Conservation (phyloP, 352 stramenopile genomes). For the Globisporangium camurandrum region DNA sequence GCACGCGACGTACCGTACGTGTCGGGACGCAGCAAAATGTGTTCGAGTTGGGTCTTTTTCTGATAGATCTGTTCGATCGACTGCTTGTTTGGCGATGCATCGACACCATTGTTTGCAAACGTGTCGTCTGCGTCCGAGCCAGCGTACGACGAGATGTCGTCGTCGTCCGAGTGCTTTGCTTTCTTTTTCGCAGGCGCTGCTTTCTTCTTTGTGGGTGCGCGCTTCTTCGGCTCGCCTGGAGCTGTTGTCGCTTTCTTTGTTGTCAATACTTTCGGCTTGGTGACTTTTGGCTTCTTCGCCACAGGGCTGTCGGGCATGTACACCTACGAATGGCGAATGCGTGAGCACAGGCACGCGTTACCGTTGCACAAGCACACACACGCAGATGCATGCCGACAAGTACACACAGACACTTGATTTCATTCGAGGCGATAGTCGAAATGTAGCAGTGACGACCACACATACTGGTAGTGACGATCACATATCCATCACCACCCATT, state of each 20-base stretch:
- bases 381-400: conserved; percentile 15
- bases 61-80: conserved; percentile 93
- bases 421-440: too few species aligned
- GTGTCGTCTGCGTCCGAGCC: conserved; percentile 36
- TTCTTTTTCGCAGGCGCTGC: conserved; percentile 53
- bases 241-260: conserved; percentile 30
- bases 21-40: conserved; percentile 96
- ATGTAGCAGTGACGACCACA: too few species aligned
- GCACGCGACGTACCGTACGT: conserved; percentile 88
- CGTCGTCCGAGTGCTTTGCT: conserved; percentile 17
- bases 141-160: conserved; percentile 21
- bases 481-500: too few species aligned
- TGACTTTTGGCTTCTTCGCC: conserved; percentile 8
- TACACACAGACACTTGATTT: too few species aligned
- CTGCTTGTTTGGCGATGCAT: conserved; percentile 35
- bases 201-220: conserved; percentile 19
- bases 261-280: conserved; percentile 11
- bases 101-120: conserved; percentile 19
- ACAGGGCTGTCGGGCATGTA: conserved; percentile 12
- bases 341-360: neutral
- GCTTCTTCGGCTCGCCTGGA: conserved; percentile 16
- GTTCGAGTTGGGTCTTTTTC: conserved; percentile 97
- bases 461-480: too few species aligned
- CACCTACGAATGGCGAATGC: conserved; percentile 2
- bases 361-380: neutral